Evolutionary conservation across 78 protist genomes (phyloP).

Genomic region (Parvularia atlantis): DNA sequence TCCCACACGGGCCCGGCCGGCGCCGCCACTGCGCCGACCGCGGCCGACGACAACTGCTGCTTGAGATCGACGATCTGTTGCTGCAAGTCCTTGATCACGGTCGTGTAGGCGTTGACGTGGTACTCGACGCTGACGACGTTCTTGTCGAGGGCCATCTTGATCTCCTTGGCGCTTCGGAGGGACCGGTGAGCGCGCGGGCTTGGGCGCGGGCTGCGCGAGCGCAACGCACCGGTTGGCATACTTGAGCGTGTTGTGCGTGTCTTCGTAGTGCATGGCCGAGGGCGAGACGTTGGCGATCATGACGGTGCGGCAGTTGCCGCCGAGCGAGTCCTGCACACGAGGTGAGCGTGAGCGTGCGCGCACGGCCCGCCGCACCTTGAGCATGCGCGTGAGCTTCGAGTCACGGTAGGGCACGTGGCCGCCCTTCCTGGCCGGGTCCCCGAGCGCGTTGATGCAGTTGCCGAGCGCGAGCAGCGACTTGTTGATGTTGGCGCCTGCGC

Average conservation of each 20-base stretch:
- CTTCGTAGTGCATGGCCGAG: conserved; percentile 46
- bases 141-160: conserved; percentile 31
- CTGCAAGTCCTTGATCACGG: conserved; percentile 38
- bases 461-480: conserved; percentile 76
- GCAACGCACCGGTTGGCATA: conserved; percentile 93
- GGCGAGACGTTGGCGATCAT: conserved; percentile 81
- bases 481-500: conserved; percentile 79
- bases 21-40: too few relatives aligned
- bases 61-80: conserved; percentile 31
- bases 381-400: conserved; percentile 90
- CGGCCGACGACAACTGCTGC: too few relatives aligned
- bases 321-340: conserved; percentile 59
- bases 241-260: conserved; percentile 81
- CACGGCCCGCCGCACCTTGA: conserved; percentile 33
- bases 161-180: conserved; percentile 15
- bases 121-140: conserved; percentile 27
- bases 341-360: too few relatives aligned
- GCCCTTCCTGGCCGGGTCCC: not conserved
- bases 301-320: conserved; percentile 89
- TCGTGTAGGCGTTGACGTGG: conserved; percentile 43
- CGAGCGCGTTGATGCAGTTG: conserved; percentile 68
- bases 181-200: conserved; percentile 30
- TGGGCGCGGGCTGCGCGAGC: too few relatives aligned
- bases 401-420: conserved; percentile 87
- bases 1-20: too few relatives aligned